Evolutionary conservation across 2,329 filamentous ascomycete genomes (phyloP), one percentile per base, ranked within the genome.

Genomic region (Aspergillus arachidicola): DNA sequence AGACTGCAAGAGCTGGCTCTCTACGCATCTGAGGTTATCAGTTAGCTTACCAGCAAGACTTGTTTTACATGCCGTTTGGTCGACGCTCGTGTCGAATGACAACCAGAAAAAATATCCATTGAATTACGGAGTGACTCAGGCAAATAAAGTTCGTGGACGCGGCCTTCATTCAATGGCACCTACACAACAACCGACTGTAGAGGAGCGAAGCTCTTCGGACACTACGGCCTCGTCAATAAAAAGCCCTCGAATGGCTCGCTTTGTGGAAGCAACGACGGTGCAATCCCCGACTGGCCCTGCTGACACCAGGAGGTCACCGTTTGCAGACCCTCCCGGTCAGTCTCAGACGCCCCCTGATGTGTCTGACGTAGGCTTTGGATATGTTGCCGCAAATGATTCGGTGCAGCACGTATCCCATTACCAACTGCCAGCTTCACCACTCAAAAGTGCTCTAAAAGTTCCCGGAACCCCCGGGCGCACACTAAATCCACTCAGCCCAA

Each of bases 341-440:
- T 81, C 81, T 71, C 80, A 81, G 66, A 80, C 82, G 32, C 82
- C 83, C 73, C 84, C 72, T 43, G 76, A 78, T 63, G 91, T 94
- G 36, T 91, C 89, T 63, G 93, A 97, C 80, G 87, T 97, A 68
- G 94, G 94, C 69, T 97, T 98, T 78, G 93, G 94, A 76, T 97
- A 97, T 81, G 91, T 97, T 75, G 85, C 82, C 67, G 78, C 87
- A 71, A 84, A 84, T 70, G 80, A 83, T 66, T 76, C 81, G 32
- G 76, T 82, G 61, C 78, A 79, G 71, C 78, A 80, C 80, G 82
- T 77, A 72, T 72, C 70, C 14, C 71, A 76, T 73, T 89, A 85
- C 64, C 86, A 86, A 83, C 87, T 89, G 43, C 92, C 92, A 59
- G 89, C 85, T 71, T 91, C 91, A 23, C 92, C 92, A 7, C 86